Conservation (phyloP, 345 rosid species). For the Salix viminalis region DNA sequence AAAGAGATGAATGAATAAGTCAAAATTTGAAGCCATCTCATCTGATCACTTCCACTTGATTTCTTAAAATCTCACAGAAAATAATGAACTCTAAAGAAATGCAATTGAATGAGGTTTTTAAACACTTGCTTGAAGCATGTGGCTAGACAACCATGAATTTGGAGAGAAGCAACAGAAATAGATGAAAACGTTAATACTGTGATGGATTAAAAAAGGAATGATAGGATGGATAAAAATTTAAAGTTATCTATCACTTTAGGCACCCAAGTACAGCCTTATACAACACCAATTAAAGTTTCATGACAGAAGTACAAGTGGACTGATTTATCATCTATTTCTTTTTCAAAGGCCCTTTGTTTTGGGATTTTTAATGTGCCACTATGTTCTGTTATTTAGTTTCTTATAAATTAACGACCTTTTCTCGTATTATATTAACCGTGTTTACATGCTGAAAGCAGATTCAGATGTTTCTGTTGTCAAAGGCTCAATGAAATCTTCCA, state of each 20-base stretch:
- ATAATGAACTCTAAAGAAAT: not conserved
- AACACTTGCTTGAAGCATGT: not conserved
- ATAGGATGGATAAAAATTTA: not conserved
- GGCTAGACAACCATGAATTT: not conserved
- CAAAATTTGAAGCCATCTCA: not conserved
- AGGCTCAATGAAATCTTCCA: constrained; percentile 26
- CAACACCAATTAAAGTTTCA: not conserved
- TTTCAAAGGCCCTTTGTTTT: not conserved
- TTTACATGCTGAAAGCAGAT: constrained; percentile 26
- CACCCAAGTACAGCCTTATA: not conserved
- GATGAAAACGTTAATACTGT: not conserved
- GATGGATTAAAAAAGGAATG: not conserved
- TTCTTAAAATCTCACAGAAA: not conserved
- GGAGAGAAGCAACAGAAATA: not conserved
- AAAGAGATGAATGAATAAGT: not conserved
- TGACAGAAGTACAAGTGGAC: not conserved
- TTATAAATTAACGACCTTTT: not conserved
- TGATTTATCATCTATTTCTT: not conserved
- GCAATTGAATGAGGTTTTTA: not conserved
- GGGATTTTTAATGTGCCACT: not conserved
- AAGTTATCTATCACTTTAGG: not conserved
- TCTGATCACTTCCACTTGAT: not conserved
- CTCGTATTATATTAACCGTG: not conserved
- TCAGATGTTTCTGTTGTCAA: constrained; percentile 24
- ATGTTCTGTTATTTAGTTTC: not conserved